Base-by-base conservation (phyloP, 768 basidiomycete species). In the Saitozyma sp. region DNA sequence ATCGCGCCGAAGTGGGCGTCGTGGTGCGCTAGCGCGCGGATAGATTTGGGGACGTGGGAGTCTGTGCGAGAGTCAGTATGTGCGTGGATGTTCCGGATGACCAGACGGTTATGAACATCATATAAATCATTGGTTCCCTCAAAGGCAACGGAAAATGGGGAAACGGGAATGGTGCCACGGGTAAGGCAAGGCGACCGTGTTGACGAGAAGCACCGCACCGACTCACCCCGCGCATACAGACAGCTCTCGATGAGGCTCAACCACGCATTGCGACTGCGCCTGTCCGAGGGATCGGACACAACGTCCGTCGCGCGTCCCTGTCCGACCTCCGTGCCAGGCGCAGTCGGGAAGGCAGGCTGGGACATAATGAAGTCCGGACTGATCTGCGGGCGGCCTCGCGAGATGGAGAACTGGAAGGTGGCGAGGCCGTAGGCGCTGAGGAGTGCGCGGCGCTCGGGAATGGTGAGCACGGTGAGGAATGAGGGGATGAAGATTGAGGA, bases 21-120 rank as follows among this genome's bases (percentile, higher is more conserved):
- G 55, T 67, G 66, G 43, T 70, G 58, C 1, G 70, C 37, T 2
- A 75, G 59, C 6, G 71, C 59, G 45, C 73, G 59, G 50, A 73
- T 73, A 16, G 73, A 54, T 60, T 75, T 75, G 17, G 68, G 68
- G 0, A 68, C 64, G 55, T 75, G 73, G 16, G 73, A 72, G 54
- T 75, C 73, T 75, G 46, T 48, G 29, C 29, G 29, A 5, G 29
- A 29, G 56, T 42, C 54, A 61, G 46, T 37, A 11, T 14, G 38
- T 52, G n/a, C 6, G 16, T 29, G 9, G 52, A 5, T 29, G 29
- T 5, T 29, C 29, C 29, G 29, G 29, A 29, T 5, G 29, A 29
- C 29, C 29, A 29, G 29, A 29, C 2, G 29, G 5, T 29, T 5
- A 29, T 29, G 29, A 29, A 29, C 5, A 29, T 29, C 29, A 29